Base-by-base conservation (phyloP, 805 yeast species). In the Wickerhamiella sorbophila region DNA sequence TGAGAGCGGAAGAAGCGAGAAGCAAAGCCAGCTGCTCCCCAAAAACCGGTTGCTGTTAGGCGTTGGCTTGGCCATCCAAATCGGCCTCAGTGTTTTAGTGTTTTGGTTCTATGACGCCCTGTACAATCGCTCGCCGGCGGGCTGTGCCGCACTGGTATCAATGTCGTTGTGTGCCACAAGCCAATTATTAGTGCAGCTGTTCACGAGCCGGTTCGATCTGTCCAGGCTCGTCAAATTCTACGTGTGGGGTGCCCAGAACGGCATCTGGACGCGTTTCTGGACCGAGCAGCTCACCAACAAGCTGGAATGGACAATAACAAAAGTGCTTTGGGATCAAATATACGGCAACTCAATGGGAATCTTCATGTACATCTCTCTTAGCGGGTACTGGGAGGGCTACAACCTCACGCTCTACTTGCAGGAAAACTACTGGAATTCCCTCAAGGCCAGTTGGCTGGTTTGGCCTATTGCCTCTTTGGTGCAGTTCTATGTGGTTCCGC, bases 261-360 rank as follows among this genome's bases (percentile, higher is more conserved):
- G 65, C 5, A 33, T 57, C 8, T 59, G 62, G 62, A 55, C 61
- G 31, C 57, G 60, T 33, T 53, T 56, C 47, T 61, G 65, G 65
- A 59, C 63, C 3, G 62, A 57, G 42, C 51, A 50, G 40, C 51
- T 61, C 24, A 50, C 52, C 17, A 31, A 31, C n/a, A 46, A 46
- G 36, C 48, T 56, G 41, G 44, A 42, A 2, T 19, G 40, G 18
- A 48, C 53, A 24, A 41, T 48, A 2, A 43, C 50, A 12, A 48
- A 56, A 31, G 50, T 60, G 3, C 22, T 57, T 9, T 47, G 53
- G 31, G 65, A 61, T 46, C 65, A 61, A 43, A 17, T 44, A 1
- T 32, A 58, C 10, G 64, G 64, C 14, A 60, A 56, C 43, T 63
- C 65, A 4, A 31, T 56, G 15, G 46, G 57, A 3, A 53, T 58